A percentile compares a stretch with the other conserved stretches of the same genome.
These are phyloP conservation scores for Xylaria acuta DNA, from an alignment of 495 filamentous ascomycete genomes.

Conservation along the genomic window DNA sequence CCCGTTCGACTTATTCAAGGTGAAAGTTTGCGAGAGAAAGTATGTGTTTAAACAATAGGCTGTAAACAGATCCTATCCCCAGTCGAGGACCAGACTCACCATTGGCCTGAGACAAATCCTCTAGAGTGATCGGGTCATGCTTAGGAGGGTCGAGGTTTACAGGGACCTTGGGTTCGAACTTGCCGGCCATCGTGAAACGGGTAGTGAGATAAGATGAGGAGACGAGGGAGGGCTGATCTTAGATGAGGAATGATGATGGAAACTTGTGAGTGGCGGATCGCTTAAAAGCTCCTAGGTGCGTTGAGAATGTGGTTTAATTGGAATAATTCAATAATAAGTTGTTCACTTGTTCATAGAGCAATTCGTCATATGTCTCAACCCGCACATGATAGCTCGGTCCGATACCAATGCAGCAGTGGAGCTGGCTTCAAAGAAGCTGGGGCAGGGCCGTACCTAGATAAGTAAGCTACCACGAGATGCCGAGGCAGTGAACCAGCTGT, in stretches of 20 bases:
- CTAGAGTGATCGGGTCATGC: conserved; percentile 77
- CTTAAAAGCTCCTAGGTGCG: background rate
- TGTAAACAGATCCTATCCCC: background rate
- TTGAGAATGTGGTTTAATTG: conserved; percentile 4
- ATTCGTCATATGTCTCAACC: conserved; percentile 1
- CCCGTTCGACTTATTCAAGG: background rate
- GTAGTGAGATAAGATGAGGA: background rate
- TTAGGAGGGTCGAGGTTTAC: conserved; percentile 86
- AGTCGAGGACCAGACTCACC: conserved; percentile 59
- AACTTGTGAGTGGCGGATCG: background rate
- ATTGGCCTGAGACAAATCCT: conserved; percentile 79
- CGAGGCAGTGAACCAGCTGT: conserved; percentile 15
- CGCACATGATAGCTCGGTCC: conserved; percentile 3
- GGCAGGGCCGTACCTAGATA: background rate
- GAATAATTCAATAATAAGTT: background rate
- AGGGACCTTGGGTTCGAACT: conserved; percentile 84
- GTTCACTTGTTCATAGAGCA: background rate
- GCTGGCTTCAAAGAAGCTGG: background rate
- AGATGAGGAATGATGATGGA: background rate
- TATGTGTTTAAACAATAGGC: background rate
- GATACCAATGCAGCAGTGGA: background rate
- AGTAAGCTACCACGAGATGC: background rate
- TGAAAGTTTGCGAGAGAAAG: background rate
- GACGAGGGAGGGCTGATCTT: background rate
- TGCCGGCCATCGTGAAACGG: conserved; percentile 59